These are phyloP conservation scores for Leishmania lainsoni DNA, from an alignment of 208 protist genomes.

Conservation along the genomic window DNA sequence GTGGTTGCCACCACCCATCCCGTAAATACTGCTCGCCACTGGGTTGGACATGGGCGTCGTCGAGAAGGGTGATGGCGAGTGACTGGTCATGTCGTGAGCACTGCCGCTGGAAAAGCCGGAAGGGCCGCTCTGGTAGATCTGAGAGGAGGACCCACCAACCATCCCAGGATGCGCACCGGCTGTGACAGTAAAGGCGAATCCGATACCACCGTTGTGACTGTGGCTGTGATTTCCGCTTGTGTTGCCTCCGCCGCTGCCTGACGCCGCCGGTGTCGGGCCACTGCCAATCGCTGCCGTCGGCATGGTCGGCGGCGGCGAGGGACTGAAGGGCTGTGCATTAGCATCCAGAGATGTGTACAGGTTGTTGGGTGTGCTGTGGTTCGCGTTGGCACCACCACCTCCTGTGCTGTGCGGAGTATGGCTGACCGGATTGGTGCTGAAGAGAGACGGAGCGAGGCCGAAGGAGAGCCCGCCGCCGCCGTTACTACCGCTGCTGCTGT, in stretches of 20 bases:
- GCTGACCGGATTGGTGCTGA: slow-evolving; percentile 43
- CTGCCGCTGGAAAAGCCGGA: slow-evolving; percentile 14
- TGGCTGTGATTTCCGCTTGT: slow-evolving; percentile 5
- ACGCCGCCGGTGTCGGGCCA: slow-evolving; percentile 1
- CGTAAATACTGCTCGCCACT: slow-evolving; percentile 13
- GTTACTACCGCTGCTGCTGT: background rate
- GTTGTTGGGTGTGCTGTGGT: slow-evolving; percentile 10
- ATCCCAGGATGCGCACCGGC: slow-evolving; percentile 23
- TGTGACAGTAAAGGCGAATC: slow-evolving; percentile 37
- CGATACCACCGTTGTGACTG: slow-evolving; percentile 13
- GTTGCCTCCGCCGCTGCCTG: slow-evolving; percentile 8
- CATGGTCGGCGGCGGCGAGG: slow-evolving; percentile 26
- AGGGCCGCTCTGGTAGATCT: slow-evolving; percentile 17
- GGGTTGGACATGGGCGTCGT: slow-evolving; percentile 23
- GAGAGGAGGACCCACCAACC: slow-evolving; percentile 9
- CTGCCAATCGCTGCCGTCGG: background rate
- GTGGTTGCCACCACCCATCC: slow-evolving; percentile 12
- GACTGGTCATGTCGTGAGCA: slow-evolving; percentile 16
- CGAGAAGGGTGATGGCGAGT: slow-evolving; percentile 32
- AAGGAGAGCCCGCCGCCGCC: slow-evolving; percentile 27
- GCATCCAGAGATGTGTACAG: slow-evolving; percentile 47
- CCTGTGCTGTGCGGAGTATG: slow-evolving; percentile 12
- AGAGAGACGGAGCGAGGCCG: slow-evolving; percentile 30
- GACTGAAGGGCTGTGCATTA: slow-evolving; percentile 63
- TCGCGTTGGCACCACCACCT: background rate